Conservation (phyloP, 106 monocot genomes). For the Ottelia alismoides region DNA sequence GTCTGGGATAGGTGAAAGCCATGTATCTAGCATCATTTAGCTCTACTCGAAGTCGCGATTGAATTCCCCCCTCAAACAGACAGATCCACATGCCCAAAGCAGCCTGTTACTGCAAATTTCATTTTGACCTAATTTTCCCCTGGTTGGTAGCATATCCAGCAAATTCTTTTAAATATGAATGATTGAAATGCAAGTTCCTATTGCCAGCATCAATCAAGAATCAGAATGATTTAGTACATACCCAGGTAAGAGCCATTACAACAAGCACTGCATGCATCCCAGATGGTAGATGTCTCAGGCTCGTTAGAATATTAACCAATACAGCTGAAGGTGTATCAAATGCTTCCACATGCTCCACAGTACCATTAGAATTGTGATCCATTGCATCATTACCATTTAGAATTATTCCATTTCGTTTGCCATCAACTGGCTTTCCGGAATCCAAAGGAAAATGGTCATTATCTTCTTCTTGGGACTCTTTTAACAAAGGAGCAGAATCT, state of each 20-base stretch:
- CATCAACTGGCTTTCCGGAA: conserved; percentile 15
- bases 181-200: too few species aligned
- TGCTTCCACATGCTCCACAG: conserved; percentile 20
- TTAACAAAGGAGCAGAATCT: conserved; percentile 76
- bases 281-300: conserved; percentile 87
- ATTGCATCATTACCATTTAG: conserved; percentile 8
- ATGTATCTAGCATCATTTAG: too few species aligned
- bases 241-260: conserved; percentile 98
- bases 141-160: too few species aligned
- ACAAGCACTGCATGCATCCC: conserved; percentile 92
- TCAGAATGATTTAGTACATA: conserved; percentile 20
- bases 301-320: conserved; percentile 84
- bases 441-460: conserved; percentile 6
- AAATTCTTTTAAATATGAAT: too few species aligned
- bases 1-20: too few species aligned
- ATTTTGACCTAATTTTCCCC: too few species aligned
- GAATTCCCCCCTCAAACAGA: too few species aligned
- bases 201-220: too few species aligned
- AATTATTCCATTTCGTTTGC: conserved; percentile 18
- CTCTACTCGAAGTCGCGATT: too few species aligned
- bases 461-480: conserved; percentile 28
- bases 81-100: too few species aligned
- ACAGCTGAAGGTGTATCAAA: conserved; percentile 71
- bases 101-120: too few species aligned
- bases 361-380: conserved; percentile 8